Evolutionary conservation across 75 land plant species (phyloP), one percentile per base, ranked within the genome.

Genomic region (Azolla pinnata): DNA sequence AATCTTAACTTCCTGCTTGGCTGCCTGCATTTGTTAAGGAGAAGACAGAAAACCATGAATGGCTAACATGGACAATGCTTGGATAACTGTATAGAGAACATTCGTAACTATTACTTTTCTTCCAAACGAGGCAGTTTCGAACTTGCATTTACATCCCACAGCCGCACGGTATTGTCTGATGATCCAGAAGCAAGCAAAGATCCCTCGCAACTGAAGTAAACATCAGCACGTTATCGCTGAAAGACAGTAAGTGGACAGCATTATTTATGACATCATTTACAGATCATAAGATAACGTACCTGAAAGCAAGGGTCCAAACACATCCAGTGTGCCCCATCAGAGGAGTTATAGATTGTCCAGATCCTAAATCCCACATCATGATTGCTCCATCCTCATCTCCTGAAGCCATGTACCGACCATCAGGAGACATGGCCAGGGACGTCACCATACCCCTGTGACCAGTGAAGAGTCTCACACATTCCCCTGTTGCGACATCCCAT

Each of bases 401-500:
- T 59, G 96, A 95, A 59, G 97, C 99, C 90, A 95, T 86, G 56
- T 79, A 83, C 18, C 87, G 90, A 8, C 99, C 99, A 74, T 95
- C 99, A 46, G 97, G 97, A 40, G 99, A 95, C 96, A 95, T 83
- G 31, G 96, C 97, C 57, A 95, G 52, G 1, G 85, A 86, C 46
- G 87, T 45, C 7, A 95, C 77, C 86, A 80, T 95, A 32, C 90
- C 85, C 59, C 96, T 75, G 60, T 95, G 99, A 21, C 99, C 99
- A 54, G 88, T 80, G 65, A 95, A 95, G 28, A 95, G 80, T 12
- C 99, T 81, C 40, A 90, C 83, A 60, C 99, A 90, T 42, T 89
- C 98, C 49, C 99, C 99, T 61, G 81, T 86, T 64, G 80, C 81
- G 16, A 95, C 88, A 72, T 95, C 99, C 99, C 99, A 95, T 55